Evolutionary conservation across 129 eudicot species (phyloP).

Genomic region (Calendula officinalis): DNA sequence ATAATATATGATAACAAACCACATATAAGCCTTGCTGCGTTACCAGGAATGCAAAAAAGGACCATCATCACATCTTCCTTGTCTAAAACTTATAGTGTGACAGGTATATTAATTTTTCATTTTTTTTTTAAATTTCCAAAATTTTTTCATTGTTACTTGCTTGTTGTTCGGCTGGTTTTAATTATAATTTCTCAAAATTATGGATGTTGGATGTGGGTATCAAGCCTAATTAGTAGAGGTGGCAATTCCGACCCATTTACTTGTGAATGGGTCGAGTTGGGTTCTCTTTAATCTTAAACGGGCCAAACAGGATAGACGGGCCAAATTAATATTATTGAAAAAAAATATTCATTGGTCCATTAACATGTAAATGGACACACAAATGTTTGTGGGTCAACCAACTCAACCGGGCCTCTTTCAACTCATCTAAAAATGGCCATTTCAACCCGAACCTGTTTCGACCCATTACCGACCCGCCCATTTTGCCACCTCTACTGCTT

Average conservation of each 20-base stretch:
- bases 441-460: background rate
- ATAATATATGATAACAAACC: slow-evolving; percentile 57
- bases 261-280: background rate
- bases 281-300: background rate
- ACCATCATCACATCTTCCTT: slow-evolving; percentile 89
- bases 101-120: slow-evolving; percentile 45
- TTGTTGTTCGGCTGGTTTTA: background rate
- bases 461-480: background rate
- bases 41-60: slow-evolving; percentile 80
- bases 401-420: background rate
- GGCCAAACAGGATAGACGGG: too few relatives aligned
- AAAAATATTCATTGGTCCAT: too few relatives aligned
- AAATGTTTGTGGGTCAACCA: background rate
- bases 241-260: background rate
- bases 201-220: background rate
- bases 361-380: too few relatives aligned
- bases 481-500: slow-evolving; percentile 8
- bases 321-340: too few relatives aligned
- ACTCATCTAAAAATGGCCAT: background rate
- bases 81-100: slow-evolving; percentile 85
- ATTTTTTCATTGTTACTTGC: background rate
- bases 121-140: slow-evolving; percentile 1
- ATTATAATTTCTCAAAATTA: background rate
- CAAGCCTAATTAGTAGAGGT: background rate
- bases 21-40: slow-evolving; percentile 80